Percentiles rank a stretch among this genome's conserved stretches.
Conservation (phyloP, 225 moss, liverwort and hornwort species). For the Antitrichia curtipendula region DNA sequence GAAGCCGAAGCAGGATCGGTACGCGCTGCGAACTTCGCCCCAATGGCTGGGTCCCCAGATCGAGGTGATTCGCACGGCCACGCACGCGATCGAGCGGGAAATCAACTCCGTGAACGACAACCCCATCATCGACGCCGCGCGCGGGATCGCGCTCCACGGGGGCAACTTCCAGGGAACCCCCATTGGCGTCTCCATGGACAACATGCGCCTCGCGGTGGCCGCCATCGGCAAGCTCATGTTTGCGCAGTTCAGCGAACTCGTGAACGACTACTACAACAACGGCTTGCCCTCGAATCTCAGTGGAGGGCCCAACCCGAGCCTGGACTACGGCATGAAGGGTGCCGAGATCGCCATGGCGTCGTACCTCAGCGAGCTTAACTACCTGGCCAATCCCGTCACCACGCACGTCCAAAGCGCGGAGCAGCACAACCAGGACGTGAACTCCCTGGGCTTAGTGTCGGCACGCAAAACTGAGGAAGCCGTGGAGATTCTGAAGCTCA, state of each 20-base stretch:
- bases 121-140: background rate
- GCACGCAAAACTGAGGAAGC: slow-evolving; percentile 53
- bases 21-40: background rate
- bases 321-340: slow-evolving; percentile 63
- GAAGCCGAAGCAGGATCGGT: slow-evolving; percentile 15
- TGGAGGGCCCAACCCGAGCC: slow-evolving; percentile 39
- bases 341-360: slow-evolving; percentile 57
- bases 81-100: background rate
- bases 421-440: slow-evolving; percentile 46
- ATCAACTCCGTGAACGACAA: slow-evolving; percentile 17
- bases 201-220: slow-evolving; percentile 41
- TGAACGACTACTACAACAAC: slow-evolving; percentile 60
- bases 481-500: slow-evolving; percentile 28
- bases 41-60: background rate
- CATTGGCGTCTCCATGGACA: slow-evolving; percentile 66
- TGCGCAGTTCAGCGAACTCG: slow-evolving; percentile 52
- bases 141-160: slow-evolving; percentile 4
- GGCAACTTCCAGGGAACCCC: slow-evolving; percentile 54
- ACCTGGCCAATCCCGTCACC: slow-evolving; percentile 49
- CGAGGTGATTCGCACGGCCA: background rate
- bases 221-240: slow-evolving; percentile 61
- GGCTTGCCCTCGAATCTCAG: slow-evolving; percentile 23
- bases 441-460: slow-evolving; percentile 44
- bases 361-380: slow-evolving; percentile 44
- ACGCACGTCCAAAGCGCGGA: slow-evolving; percentile 54